phyloP scores from a whole-genome alignment of 2,329 filamentous ascomycete species.

The Fusarium sp. region DNA sequence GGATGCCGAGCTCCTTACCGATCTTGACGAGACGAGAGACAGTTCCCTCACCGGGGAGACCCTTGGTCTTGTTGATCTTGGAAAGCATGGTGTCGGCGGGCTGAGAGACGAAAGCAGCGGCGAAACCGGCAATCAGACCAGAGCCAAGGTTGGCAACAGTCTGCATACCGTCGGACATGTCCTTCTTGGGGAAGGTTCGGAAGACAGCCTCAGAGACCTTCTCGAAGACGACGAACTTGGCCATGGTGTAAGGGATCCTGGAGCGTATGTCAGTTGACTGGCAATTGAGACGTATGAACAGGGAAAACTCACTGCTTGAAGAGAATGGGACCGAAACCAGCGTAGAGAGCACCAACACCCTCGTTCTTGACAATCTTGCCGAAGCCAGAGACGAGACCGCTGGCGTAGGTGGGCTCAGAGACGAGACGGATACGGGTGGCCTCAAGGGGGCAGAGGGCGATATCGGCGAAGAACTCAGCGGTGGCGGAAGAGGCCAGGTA shows the following conservation, averaged over 20 bases:
- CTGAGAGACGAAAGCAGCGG: constrained; percentile 87
- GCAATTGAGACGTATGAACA: background rate
- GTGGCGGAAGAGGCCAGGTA: constrained; percentile 78
- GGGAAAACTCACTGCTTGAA: constrained; percentile 63
- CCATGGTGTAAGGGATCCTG: constrained; percentile 92
- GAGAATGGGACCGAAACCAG: constrained; percentile 87
- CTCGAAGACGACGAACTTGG: constrained; percentile 95
- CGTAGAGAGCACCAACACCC: constrained; percentile 89
- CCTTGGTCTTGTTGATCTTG: constrained; percentile 97
- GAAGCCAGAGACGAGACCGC: constrained; percentile 82
- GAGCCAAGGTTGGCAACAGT: constrained; percentile 82
- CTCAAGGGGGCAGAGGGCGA: constrained; percentile 91
- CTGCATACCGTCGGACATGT: constrained; percentile 75
- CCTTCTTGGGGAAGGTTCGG: constrained; percentile 76
- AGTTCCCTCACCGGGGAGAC: constrained; percentile 86
- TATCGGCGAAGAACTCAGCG: constrained; percentile 78
- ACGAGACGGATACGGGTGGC: constrained; percentile 94
- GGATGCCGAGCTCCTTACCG: constrained; percentile 83
- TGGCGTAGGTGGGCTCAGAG: constrained; percentile 86
- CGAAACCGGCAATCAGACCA: constrained; percentile 74
- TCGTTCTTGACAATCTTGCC: constrained; percentile 85
- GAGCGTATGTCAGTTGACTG: constrained; percentile 36
- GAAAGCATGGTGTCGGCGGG: constrained; percentile 93
- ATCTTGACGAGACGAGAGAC: constrained; percentile 87
- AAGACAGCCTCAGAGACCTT: constrained; percentile 84